Conservation (phyloP, 305 asterid genomes). For the Fraxinus ornus region DNA sequence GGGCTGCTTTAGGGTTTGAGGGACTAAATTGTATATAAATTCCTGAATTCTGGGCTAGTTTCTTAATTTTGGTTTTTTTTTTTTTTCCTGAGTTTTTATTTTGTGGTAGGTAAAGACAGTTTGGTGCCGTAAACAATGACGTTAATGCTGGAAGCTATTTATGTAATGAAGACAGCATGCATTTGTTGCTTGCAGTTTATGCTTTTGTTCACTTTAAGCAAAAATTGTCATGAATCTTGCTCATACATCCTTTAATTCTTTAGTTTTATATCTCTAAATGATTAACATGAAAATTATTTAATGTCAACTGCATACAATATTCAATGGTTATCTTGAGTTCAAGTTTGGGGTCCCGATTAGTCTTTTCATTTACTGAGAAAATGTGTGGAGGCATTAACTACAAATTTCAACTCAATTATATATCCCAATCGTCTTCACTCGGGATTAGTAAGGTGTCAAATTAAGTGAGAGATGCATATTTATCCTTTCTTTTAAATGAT, state of each 20-base stretch:
- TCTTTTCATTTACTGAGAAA: background rate
- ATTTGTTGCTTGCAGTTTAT: background rate
- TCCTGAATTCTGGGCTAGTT: background rate
- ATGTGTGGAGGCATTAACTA: background rate
- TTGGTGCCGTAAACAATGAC: background rate
- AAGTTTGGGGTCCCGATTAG: background rate
- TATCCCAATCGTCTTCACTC: background rate
- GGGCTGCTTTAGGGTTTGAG: constrained; percentile 26
- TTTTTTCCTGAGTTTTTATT: background rate
- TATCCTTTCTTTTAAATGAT: background rate
- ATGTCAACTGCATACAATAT: background rate
- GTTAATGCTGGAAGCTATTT: background rate
- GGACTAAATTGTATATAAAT: background rate
- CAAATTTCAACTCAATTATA: background rate
- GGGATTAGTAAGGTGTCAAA: background rate
- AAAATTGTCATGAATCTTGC: background rate
- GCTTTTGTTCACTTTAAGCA: background rate
- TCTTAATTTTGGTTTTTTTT: background rate
- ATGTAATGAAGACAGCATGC: background rate
- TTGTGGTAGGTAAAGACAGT: background rate
- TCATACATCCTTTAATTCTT: background rate
- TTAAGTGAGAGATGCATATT: background rate
- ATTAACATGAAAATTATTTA: background rate
- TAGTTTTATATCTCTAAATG: background rate
- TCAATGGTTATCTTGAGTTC: background rate